A percentile compares a stretch with the other conserved stretches of the same genome.
phyloP scores from a whole-genome alignment of 805 yeast species.

The Metschnikowia similis region DNA sequence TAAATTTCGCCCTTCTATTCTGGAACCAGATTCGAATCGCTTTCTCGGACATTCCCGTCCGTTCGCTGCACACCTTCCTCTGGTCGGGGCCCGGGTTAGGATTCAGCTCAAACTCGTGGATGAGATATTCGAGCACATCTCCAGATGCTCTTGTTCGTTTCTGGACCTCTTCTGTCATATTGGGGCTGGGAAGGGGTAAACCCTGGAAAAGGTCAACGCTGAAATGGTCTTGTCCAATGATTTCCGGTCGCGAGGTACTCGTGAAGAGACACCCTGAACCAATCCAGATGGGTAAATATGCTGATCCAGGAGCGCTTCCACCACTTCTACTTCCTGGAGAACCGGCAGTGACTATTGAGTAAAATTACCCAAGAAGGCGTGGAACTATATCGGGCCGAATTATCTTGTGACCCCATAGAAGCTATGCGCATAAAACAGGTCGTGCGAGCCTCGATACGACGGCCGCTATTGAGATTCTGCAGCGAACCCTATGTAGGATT shows the following conservation, averaged over 20 bases:
- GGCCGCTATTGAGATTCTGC: neutral
- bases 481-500: neutral
- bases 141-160: slow-evolving; percentile 77
- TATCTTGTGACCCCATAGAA: slow-evolving; percentile 2
- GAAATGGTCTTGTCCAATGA: neutral
- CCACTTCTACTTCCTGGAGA: slow-evolving; percentile 2
- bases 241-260: neutral
- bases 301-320: neutral
- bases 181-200: neutral
- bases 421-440: slow-evolving; percentile 2
- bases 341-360: neutral
- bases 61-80: slow-evolving; percentile 63
- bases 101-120: slow-evolving; percentile 64
- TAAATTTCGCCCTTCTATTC: slow-evolving; percentile 73
- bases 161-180: slow-evolving; percentile 18
- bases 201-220: neutral
- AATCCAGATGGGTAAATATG: neutral
- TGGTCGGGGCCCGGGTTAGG: slow-evolving; percentile 73
- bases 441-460: neutral
- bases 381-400: neutral
- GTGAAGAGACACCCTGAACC: neutral
- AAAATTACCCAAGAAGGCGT: neutral
- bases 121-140: slow-evolving; percentile 64
- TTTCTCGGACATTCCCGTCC: slow-evolving; percentile 79
- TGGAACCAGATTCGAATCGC: slow-evolving; percentile 94